Base-by-base conservation (phyloP, 306 rosid species). In the Fagus crenata region DNA sequence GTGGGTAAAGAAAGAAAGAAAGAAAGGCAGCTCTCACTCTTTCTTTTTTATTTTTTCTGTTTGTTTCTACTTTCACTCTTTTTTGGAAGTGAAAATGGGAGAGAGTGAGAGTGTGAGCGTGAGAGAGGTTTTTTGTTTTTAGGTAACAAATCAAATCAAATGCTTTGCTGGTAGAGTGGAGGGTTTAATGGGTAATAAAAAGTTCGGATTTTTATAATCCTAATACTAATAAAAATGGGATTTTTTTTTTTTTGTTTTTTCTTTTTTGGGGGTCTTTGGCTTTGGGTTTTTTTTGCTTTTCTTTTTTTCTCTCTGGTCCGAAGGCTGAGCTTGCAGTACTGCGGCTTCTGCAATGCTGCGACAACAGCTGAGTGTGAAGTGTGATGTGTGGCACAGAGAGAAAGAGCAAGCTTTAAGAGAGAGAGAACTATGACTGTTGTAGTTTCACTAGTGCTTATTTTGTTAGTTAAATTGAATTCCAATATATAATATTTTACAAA, bases 321-420 rank as follows among this genome's bases (percentile, higher is more conserved):
- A 59, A 67, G 84, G 89, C 87, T 79, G 86, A 77, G 81, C 78
- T 78, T 17, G 88, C 85, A 81, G 88, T 91, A 80, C 86, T 84
- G 86, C 87, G 84, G 94, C 92, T 79, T 81, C 86, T 68, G 86
- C 90, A 86, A 92, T 89, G 87, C 85, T 41, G 87, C 96, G 90
- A 91, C 88, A 84, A 82, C 86, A 85, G 95, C 87, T 85, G 86
- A 87, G 94, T 22, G 28, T 22, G 28, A 22, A 3, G 51, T 80
- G 96, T 90, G 96, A 87, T 91, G 93, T 88, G 89, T 88, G 96
- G 87, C 98, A 92, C 22, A 82, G 60, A 67, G 79, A 70, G 43
- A 81, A 51, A 70, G 67, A 76, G 73, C 17, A 15, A 8, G 32
- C 9, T 5, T 11, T 5, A 13, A 15, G 7, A 60, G 17, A 7